phyloP scores from a whole-genome alignment of 257 asterid species.

The Ehretia macrophylla region DNA sequence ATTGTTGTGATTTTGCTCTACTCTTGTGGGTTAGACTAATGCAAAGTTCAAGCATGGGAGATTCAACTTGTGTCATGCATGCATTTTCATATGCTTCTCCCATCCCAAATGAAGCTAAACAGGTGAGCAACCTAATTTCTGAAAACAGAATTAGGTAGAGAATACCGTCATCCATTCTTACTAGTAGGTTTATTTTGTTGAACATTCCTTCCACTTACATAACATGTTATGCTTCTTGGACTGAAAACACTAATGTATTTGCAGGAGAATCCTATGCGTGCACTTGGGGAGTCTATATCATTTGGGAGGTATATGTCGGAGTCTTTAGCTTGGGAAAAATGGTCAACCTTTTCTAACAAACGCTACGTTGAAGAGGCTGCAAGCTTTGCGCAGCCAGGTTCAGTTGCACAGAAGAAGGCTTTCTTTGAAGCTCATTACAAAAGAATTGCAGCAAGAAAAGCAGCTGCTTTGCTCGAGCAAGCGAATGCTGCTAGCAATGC shows the following conservation, averaged over 20 bases:
- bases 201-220: too few species aligned
- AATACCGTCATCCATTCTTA: too few species aligned
- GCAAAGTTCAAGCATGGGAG: conserved; percentile 53
- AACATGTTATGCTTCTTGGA: too few species aligned
- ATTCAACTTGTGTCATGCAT: conserved; percentile 64
- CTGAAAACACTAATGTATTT: conserved; percentile 8
- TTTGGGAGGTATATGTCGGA: conserved; percentile 79
- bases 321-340: conserved; percentile 77
- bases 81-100: conserved; percentile 74
- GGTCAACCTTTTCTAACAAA: conserved; percentile 83
- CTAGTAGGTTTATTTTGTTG: too few species aligned
- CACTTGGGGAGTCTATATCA: conserved; percentile 78
- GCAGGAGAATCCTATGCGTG: conserved; percentile 69
- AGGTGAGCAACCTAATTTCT: conserved; percentile 28
- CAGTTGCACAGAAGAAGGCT: conserved; percentile 92
- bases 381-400: conserved; percentile 76
- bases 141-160: too few species aligned
- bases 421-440: conserved; percentile 98
- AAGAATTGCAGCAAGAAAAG: conserved; percentile 82
- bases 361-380: conserved; percentile 92
- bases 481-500: conserved; percentile 28
- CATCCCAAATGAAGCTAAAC: conserved; percentile 56
- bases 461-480: conserved; percentile 70
- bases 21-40: not conserved
- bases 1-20: not conserved